phyloP scores from a whole-genome alignment of 176 grass and related monocot genomes.

The Zizania latifolia region DNA sequence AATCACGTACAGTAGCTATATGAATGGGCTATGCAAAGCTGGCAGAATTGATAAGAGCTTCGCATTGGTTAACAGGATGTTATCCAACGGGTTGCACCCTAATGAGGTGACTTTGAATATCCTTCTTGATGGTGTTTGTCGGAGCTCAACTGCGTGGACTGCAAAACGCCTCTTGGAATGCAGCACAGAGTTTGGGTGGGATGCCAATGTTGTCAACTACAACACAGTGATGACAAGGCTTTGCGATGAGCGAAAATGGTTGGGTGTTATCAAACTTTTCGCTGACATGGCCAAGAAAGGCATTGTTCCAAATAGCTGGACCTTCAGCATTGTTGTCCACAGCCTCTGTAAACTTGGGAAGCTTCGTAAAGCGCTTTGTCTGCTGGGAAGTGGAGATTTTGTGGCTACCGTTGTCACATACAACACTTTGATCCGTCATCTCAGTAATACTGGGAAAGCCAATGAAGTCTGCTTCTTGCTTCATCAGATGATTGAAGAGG shows the following conservation, averaged over 20 bases:
- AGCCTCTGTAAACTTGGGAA: constrained; percentile 63
- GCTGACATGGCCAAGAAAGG: constrained; percentile 73
- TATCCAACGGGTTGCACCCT: constrained; percentile 40
- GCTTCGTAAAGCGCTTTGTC: constrained; percentile 36
- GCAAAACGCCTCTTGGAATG: constrained; percentile 66
- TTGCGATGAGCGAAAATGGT: constrained; percentile 51
- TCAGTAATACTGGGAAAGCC: constrained; percentile 33
- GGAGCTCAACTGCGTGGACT: constrained; percentile 38
- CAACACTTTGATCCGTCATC: constrained; percentile 68
- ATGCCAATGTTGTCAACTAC: constrained; percentile 64
- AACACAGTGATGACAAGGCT: constrained; percentile 91
- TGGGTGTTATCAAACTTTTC: constrained; percentile 66
- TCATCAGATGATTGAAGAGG: constrained; percentile 52
- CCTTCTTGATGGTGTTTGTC: constrained; percentile 76
- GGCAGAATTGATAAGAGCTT: constrained; percentile 61
- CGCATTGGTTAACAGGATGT: constrained; percentile 58
- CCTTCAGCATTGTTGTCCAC: constrained; percentile 67
- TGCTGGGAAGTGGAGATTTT: constrained; percentile 49
- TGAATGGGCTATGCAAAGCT: constrained; percentile 65
- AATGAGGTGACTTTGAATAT: constrained; percentile 87
- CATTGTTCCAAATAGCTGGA: constrained; percentile 70
- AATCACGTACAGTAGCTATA: constrained; percentile 80
- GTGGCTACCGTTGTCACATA: constrained; percentile 58
- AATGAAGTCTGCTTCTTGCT: constrained; percentile 41
- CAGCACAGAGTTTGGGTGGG: constrained; percentile 57